A percentile compares a stretch with the other conserved stretches of the same genome.
Conservation (phyloP, 1,139 yeast species). For the Candida freyschussii region DNA sequence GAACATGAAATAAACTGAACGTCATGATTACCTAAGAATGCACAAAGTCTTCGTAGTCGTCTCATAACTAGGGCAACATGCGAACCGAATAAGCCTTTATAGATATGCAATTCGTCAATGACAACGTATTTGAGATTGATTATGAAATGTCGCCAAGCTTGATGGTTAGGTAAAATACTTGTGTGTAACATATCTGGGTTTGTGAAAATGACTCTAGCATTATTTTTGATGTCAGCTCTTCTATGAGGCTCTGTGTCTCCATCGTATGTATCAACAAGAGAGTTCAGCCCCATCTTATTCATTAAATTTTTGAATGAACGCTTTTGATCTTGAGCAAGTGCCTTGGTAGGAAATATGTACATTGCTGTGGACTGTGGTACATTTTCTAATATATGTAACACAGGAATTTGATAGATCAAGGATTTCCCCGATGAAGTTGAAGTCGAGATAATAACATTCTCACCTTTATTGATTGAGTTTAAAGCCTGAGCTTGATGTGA, state of each 20-base stretch:
- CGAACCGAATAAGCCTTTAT: slow-evolving; percentile 86
- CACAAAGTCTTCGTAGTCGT: slow-evolving; percentile 60
- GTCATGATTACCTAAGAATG: slow-evolving; percentile 44
- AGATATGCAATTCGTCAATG: slow-evolving; percentile 86
- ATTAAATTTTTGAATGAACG: slow-evolving; percentile 67
- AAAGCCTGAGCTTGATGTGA: slow-evolving; percentile 80
- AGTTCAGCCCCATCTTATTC: slow-evolving; percentile 36
- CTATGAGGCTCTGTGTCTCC: slow-evolving; percentile 75
- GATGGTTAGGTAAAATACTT: slow-evolving; percentile 71
- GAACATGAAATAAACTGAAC: slow-evolving; percentile 82
- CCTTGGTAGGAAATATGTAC: slow-evolving; percentile 93
- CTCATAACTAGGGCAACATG: slow-evolving; percentile 86
- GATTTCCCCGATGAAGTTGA: slow-evolving; percentile 97
- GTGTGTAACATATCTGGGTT: slow-evolving; percentile 94
- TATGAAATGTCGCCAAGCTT: slow-evolving; percentile 69
- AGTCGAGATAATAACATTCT: slow-evolving; percentile 80
- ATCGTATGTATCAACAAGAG: slow-evolving; percentile 73
- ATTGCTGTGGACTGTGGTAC: slow-evolving; percentile 67
- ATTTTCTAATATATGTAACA: slow-evolving; percentile 44
- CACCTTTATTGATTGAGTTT: slow-evolving; percentile 45
- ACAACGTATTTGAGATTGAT: slow-evolving; percentile 65
- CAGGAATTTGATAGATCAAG: slow-evolving; percentile 83
- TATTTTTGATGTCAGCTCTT: slow-evolving; percentile 48
- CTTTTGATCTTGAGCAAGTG: slow-evolving; percentile 93
- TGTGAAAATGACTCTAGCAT: slow-evolving; percentile 79